Conservation (phyloP, 2,329 filamentous ascomycete genomes). For the Talaromyces sp. region DNA sequence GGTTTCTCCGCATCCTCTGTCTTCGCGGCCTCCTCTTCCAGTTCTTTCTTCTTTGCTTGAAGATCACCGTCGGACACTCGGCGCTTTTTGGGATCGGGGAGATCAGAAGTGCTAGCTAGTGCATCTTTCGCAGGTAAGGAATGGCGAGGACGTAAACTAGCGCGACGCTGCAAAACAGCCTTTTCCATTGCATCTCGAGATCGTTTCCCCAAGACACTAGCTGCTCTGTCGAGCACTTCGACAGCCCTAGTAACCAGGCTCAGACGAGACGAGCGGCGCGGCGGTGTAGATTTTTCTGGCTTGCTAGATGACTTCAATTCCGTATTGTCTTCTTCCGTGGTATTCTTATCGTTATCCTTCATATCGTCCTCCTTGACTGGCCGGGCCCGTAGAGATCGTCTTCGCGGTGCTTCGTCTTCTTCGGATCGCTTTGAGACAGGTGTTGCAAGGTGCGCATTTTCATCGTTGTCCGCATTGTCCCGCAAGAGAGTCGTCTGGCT, state of each 20-base stretch:
- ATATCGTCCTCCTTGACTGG: slow-evolving; percentile 29
- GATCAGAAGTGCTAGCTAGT: slow-evolving; percentile 18
- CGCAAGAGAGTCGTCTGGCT: slow-evolving; percentile 24
- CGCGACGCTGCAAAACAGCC: slow-evolving; percentile 57
- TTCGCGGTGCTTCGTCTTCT: slow-evolving; percentile 29
- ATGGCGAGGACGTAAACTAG: slow-evolving; percentile 55
- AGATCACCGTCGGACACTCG: slow-evolving; percentile 41
- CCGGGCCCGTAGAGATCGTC: slow-evolving; percentile 32
- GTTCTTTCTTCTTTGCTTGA: slow-evolving; percentile 23
- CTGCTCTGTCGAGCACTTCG: slow-evolving; percentile 47
- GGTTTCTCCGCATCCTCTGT: slow-evolving; percentile 21
- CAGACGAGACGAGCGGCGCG: slow-evolving; percentile 45
- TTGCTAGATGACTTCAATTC: slow-evolving; percentile 23
- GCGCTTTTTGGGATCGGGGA: slow-evolving; percentile 39
- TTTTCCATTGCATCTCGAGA: slow-evolving; percentile 55
- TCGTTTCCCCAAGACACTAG: slow-evolving; percentile 59
- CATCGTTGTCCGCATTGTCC: slow-evolving; percentile 24
- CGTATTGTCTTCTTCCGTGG: background rate
- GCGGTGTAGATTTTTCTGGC: slow-evolving; percentile 22
- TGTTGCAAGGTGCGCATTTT: slow-evolving; percentile 32
- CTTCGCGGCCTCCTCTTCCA: slow-evolving; percentile 17
- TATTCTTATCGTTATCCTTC: slow-evolving; percentile 2
- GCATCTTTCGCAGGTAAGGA: slow-evolving; percentile 26
- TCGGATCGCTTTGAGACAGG: slow-evolving; percentile 36
- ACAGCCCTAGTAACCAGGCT: slow-evolving; percentile 43